These are phyloP conservation scores for Sarocladium oryzae DNA, from an alignment of 2,329 filamentous ascomycete species.

Conservation along the genomic window DNA sequence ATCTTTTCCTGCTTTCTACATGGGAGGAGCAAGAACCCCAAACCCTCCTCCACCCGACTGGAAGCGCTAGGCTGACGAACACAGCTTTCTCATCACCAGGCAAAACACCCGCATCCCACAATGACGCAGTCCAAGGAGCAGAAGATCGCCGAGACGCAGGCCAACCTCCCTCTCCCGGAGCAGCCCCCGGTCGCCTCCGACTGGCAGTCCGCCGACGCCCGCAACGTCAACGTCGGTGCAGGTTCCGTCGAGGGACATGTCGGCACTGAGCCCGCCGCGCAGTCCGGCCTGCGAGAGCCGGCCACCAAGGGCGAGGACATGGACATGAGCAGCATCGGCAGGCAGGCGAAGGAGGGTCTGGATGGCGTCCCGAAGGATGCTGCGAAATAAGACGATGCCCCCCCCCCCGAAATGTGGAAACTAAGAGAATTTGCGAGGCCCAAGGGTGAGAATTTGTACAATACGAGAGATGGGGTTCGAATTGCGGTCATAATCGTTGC, in stretches of 20 bases:
- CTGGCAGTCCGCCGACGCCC: slow-evolving; percentile 66
- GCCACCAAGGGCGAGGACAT: slow-evolving; percentile 49
- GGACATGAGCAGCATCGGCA: slow-evolving; percentile 54
- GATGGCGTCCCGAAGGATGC: slow-evolving; percentile 13
- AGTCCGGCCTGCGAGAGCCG: slow-evolving; percentile 50
- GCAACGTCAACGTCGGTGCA: slow-evolving; percentile 64
- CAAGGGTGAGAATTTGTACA: too few relatives aligned
- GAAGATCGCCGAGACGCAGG: slow-evolving; percentile 59
- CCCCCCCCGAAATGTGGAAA: too few relatives aligned
- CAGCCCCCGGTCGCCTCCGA: slow-evolving; percentile 71
- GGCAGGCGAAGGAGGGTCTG: slow-evolving; percentile 55
- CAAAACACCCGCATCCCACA: too few relatives aligned
- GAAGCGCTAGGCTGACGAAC: too few relatives aligned
- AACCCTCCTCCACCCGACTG: too few relatives aligned
- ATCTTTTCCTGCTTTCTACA: too few relatives aligned
- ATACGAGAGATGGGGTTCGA: too few relatives aligned
- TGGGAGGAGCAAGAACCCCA: too few relatives aligned
- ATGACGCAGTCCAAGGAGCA: slow-evolving; percentile 52
- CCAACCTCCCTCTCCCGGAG: slow-evolving; percentile 74
- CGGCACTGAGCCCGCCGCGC: slow-evolving; percentile 41
- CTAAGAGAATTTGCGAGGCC: not conserved
- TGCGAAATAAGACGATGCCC: slow-evolving; percentile 9
- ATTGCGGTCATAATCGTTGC: too few relatives aligned
- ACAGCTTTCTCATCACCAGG: too few relatives aligned
- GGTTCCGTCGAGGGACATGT: slow-evolving; percentile 46